Evolutionary conservation across 1,139 yeast genomes (phyloP).

Genomic region (Sugiyamaella novakii): DNA sequence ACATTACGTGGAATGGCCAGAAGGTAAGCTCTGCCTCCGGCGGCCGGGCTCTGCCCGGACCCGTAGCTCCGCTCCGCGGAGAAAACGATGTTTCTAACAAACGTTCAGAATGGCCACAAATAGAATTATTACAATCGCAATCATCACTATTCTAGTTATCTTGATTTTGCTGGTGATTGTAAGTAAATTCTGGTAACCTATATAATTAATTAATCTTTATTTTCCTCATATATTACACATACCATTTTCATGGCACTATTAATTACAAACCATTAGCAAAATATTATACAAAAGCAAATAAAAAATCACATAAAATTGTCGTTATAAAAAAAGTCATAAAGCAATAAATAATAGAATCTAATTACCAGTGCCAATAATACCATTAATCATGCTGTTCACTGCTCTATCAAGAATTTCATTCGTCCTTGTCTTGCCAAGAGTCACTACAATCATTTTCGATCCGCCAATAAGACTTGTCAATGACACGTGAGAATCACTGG

Average conservation of each 20-base stretch:
- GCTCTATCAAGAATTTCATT: conserved; percentile 10
- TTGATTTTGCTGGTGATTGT: conserved; percentile 84
- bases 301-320: conserved; percentile 6
- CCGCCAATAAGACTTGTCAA: conserved; percentile 20
- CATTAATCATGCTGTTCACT: conserved; percentile 12
- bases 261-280: no score
- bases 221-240: no score
- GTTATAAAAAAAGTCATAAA: conserved; percentile 6
- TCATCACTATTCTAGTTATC: conserved; percentile 82
- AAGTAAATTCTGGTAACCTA: conserved; percentile 69
- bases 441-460: conserved; percentile 18
- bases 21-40: conserved; percentile 31
- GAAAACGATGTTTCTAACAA: conserved; percentile 10
- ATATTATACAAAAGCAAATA: no score
- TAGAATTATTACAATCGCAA: conserved; percentile 90
- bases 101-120: conserved; percentile 79
- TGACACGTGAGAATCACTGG: conserved; percentile 7
- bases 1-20: conserved; percentile 92
- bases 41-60: conserved; percentile 3
- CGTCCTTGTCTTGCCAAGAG: conserved; percentile 10
- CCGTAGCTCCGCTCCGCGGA: background rate
- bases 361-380: conserved; percentile 5
- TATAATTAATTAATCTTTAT: background rate
- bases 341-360: background rate
- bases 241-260: no score